These are phyloP conservation scores for Sequoiadendron giganteum DNA, from an alignment of 75 land plant genomes.

Conservation along the genomic window DNA sequence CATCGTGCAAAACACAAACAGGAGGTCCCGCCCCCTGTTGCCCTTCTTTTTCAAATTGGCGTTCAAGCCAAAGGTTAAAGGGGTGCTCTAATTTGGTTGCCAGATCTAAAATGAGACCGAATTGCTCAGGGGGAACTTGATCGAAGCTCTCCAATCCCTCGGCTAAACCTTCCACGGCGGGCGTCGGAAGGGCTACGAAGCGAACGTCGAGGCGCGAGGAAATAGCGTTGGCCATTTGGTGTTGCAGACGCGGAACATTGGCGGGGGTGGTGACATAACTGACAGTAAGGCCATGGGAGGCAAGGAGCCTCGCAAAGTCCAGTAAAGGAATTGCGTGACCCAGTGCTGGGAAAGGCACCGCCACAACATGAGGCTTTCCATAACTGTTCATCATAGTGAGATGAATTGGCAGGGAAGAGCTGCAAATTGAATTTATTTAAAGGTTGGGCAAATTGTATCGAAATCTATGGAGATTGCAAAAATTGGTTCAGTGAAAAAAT, in stretches of 20 bases:
- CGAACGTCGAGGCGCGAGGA: not conserved
- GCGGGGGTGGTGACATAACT: conserved; percentile 40
- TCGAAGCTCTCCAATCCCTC: not conserved
- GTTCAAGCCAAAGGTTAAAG: too few relatives aligned
- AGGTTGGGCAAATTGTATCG: too few relatives aligned
- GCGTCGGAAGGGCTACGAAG: not conserved
- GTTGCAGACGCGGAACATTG: not conserved
- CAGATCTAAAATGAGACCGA: not conserved
- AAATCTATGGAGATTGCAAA: too few relatives aligned
- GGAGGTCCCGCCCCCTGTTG: too few relatives aligned
- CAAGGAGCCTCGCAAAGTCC: conserved; percentile 38
- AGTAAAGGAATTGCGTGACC: conserved; percentile 58
- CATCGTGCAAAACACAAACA: not conserved
- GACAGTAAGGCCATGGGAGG: conserved; percentile 22
- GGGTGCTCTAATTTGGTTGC: not conserved
- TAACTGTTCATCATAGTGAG: conserved; percentile 4
- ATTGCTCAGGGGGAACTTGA: not conserved
- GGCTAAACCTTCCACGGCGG: not conserved
- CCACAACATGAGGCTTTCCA: conserved; percentile 37
- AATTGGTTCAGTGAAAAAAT: too few relatives aligned
- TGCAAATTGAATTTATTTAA: too few relatives aligned
- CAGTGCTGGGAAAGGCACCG: conserved; percentile 38
- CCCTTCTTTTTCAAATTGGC: too few relatives aligned
- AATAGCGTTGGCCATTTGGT: not conserved
- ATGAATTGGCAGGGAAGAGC: too few relatives aligned